Evolutionary conservation across 2,329 filamentous ascomycete genomes (phyloP), one percentile per base, ranked within the genome.

Genomic region (Canariomyces notabilis): DNA sequence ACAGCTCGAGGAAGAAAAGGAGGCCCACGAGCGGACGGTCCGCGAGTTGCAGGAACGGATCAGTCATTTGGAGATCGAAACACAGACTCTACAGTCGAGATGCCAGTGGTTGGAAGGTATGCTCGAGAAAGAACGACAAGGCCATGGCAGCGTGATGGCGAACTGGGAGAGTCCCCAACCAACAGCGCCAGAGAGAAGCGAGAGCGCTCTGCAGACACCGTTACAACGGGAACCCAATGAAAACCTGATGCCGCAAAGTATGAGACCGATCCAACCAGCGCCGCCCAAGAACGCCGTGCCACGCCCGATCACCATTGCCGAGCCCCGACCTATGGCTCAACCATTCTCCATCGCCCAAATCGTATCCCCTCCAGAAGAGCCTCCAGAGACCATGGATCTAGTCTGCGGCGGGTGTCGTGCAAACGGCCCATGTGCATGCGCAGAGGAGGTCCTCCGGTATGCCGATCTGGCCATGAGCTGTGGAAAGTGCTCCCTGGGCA

Each of bases 71-170:
- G 82, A 87, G 56, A 67, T 76, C 26, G 82, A 88, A 55, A 68
- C 87, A 3, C 79, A 86, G 58, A 78, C 80, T 15, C 81, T 83
- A 55, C 78, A 75, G 31, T 76, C 73, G 21, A 74, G 77, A 51
- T 85, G 81, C 62, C 69, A 78, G 55, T 69, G 75, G 20, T 66
- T 87, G 19, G 82, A 87, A 63, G 78, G 74, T 49, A 74, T 83
- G 62, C 70, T 87, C 7, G 77, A 80, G 47, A 73, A 74, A 48
- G 78, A 82, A 61, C 72, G 75, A 14, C 65, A 72, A 51, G 71
- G 74, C 37, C 68, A 73, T 12, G 42, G 43, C 8, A 41, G 33
- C 11, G 29, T 45, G 29, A n/a, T 36, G 4, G 35, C 23, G 9
- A 49, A 26, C 20, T 55, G 55, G 53, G 51, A 55, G 33, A 37